Percentiles rank a stretch among this genome's conserved stretches.
phyloP scores from a whole-genome alignment of 1,284 basidiomycete genomes.

The Cutaneotrichosporon sp. region DNA sequence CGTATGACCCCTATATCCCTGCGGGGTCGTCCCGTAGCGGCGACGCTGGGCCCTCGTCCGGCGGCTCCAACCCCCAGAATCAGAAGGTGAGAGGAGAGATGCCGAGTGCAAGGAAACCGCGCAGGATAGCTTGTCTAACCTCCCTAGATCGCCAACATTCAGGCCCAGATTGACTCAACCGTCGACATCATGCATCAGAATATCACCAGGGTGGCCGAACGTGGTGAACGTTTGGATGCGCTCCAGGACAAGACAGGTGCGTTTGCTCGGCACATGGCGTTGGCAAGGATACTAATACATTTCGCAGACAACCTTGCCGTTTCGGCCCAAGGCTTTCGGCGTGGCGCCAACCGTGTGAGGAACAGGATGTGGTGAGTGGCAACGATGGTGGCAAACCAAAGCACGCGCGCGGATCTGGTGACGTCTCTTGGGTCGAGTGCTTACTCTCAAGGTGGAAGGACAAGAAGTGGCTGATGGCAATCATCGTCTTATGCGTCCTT shows the following conservation, averaged over 20 bases:
- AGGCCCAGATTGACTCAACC: slow-evolving; percentile 89
- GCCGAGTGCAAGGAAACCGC: too few species aligned
- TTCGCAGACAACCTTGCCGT: slow-evolving; percentile 87
- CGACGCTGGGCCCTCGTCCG: slow-evolving; percentile 33
- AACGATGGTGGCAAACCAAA: too few species aligned
- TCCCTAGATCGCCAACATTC: slow-evolving; percentile 75
- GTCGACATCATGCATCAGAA: slow-evolving; percentile 97
- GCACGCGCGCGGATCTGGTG: too few species aligned
- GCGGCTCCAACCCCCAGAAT: slow-evolving; percentile 52
- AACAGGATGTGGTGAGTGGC: slow-evolving; percentile 74
- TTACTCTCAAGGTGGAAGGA: slow-evolving; percentile 78
- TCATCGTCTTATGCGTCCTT: slow-evolving; percentile 78
- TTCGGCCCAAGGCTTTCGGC: slow-evolving; percentile 97
- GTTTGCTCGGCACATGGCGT: too few species aligned
- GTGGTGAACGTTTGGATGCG: slow-evolving; percentile 88
- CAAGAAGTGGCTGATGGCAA: slow-evolving; percentile 68
- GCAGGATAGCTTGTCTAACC: not conserved
- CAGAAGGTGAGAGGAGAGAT: slow-evolving; percentile 51
- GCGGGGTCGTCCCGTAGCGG: slow-evolving; percentile 55
- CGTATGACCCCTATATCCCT: slow-evolving; percentile 93
- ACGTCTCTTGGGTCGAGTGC: not conserved
- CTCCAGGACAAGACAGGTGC: slow-evolving; percentile 96
- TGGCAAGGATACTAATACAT: not conserved
- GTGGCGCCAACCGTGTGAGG: slow-evolving; percentile 93
- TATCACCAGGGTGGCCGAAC: slow-evolving; percentile 82